A percentile compares a stretch with the other conserved stretches of the same genome.
These are phyloP conservation scores for Cercospora beticola DNA, from an alignment of 2,329 filamentous ascomycete species.

Conservation along the genomic window DNA sequence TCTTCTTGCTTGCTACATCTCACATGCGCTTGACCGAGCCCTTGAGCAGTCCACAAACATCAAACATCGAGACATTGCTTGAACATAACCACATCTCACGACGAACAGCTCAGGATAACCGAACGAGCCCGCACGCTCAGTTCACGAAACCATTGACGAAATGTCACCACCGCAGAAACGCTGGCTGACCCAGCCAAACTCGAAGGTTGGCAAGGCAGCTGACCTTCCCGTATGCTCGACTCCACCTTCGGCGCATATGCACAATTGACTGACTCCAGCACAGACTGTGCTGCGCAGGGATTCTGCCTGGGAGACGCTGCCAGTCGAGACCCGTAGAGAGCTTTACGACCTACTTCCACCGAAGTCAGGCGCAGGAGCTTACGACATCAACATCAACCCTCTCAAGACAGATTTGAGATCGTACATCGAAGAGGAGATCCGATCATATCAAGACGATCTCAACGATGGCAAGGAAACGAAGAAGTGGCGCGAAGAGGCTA, in stretches of 20 bases:
- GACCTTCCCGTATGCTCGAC: slow-evolving; percentile 28
- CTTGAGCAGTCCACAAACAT: neutral
- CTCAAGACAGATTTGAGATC: slow-evolving; percentile 46
- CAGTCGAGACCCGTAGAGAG: slow-evolving; percentile 24
- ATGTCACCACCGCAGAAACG: slow-evolving; percentile 29
- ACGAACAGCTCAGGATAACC: neutral
- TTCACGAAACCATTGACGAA: neutral
- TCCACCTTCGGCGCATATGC: neutral
- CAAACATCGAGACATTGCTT: slow-evolving; percentile 3
- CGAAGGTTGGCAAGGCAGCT: slow-evolving; percentile 29
- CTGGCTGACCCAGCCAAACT: slow-evolving; percentile 30
- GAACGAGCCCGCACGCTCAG: neutral
- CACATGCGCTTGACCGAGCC: neutral
- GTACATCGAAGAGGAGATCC: slow-evolving; percentile 54
- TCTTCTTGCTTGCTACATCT: neutral
- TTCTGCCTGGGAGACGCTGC: slow-evolving; percentile 34
- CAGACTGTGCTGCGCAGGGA: slow-evolving; percentile 35
- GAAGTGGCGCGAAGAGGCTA: slow-evolving; percentile 57
- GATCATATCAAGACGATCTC: slow-evolving; percentile 58
- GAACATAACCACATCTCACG: neutral
- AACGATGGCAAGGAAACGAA: slow-evolving; percentile 56
- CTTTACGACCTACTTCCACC: slow-evolving; percentile 36
- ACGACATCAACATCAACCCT: slow-evolving; percentile 43
- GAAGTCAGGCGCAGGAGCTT: slow-evolving; percentile 24
- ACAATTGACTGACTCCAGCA: neutral